Evolutionary conservation across 2,329 filamentous ascomycete species (phyloP), one percentile per base, ranked within the genome.

Genomic region (Canariomyces notabilis): DNA sequence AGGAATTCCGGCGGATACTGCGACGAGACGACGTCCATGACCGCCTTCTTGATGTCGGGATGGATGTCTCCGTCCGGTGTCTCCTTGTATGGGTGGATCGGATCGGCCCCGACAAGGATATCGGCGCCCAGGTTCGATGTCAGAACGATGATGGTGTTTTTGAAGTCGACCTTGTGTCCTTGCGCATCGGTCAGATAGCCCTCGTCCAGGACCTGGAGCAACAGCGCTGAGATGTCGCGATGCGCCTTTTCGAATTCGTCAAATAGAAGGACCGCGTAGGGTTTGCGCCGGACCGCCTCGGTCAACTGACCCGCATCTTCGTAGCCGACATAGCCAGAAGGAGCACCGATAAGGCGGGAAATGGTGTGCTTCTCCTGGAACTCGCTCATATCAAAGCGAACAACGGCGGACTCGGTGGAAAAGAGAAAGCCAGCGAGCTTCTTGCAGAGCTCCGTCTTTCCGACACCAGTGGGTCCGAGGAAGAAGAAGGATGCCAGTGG

Each of bases 191-290:
- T 97, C 40, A 98, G 77, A 71, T 93, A 96, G 2, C 93, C 93
- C 64, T 97, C 93, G 61, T 97, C 93, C 0, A 98, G 79, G 0
- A 97, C 91, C 66, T 97, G 93, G 4, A 98, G 78, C 4, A 98
- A 77, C 3, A 98, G 74, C 0, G 90, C 85, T 0, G 89, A 94
- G 55, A 97, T 96, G 59, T 98, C 93, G 44, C 88, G 84, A 63
- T 97, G 93, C 0, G 91, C 93, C 64, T 98, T 97, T 63, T 98
- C 93, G 58, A 96, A 97, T 64, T 97, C 93, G 64, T 98, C 93
- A 58, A 98, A 95, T 2, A 98, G 76, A 0, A 98, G 75, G 0
- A 98, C 89, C 0, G 91, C 90, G 57, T 97, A 97, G 0, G 93
- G 93, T 65, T 97, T 97, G 49, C 93, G 80, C 46, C 93, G 81